Evolutionary conservation across 768 basidiomycete genomes (phyloP).

Genomic region (Sporobolomyces phaffii): DNA sequence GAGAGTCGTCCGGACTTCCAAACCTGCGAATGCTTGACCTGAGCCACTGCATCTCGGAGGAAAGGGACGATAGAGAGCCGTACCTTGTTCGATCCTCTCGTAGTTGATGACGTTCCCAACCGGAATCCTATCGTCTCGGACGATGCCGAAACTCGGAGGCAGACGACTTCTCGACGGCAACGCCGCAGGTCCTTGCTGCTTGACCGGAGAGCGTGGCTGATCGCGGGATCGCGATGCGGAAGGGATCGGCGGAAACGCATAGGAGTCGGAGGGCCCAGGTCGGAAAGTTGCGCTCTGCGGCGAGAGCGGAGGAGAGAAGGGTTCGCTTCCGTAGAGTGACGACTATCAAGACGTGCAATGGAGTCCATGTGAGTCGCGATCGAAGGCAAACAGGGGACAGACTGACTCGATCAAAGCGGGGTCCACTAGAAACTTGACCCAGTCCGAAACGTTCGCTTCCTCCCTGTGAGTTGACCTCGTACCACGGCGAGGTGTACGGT

Average conservation of each 20-base stretch:
- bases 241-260: background rate
- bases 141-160: constrained; percentile 18
- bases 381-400: background rate
- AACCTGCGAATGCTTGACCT: too few relatives aligned
- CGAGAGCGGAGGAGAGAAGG: background rate
- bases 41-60: too few relatives aligned
- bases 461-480: too few relatives aligned
- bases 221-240: background rate
- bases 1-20: constrained; percentile 38
- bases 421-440: too few relatives aligned
- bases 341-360: too few relatives aligned
- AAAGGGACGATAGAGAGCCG: too few relatives aligned
- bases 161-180: background rate
- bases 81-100: constrained; percentile 65
- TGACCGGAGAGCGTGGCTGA: background rate
- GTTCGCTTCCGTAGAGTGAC: background rate
- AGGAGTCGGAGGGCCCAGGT: background rate
- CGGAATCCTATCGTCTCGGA: constrained; percentile 36
- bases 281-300: background rate
- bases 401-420: background rate
- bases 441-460: too few relatives aligned
- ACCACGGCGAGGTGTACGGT: too few relatives aligned
- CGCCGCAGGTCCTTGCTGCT: background rate
- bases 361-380: too few relatives aligned
- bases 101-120: constrained; percentile 60